A percentile compares a stretch with the other conserved stretches of the same genome.
Evolutionary conservation across 2,329 filamentous ascomycete species (phyloP).

Genomic region (Aspergillus sp.): DNA sequence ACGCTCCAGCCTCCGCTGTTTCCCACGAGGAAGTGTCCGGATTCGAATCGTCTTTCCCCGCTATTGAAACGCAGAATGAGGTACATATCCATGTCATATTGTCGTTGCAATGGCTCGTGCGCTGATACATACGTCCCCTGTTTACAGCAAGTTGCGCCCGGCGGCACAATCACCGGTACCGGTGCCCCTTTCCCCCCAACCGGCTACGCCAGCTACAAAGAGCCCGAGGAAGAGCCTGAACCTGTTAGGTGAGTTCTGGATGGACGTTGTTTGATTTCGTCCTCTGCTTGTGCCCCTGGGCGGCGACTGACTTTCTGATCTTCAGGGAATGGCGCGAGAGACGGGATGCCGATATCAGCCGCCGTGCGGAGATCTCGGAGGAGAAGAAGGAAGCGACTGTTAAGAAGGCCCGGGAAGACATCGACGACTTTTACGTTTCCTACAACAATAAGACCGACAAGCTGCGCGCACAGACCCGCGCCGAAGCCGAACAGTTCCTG

Average conservation of each 20-base stretch:
- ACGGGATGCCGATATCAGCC: slow-evolving; percentile 76
- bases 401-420: slow-evolving; percentile 86
- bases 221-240: slow-evolving; percentile 77
- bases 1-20: slow-evolving; percentile 16
- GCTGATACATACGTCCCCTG: slow-evolving; percentile 15
- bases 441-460: slow-evolving; percentile 99
- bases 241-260: slow-evolving; percentile 62
- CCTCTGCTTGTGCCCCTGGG: background rate
- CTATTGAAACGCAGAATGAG: slow-evolving; percentile 72
- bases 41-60: slow-evolving; percentile 90
- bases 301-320: background rate
- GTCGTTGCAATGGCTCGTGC: background rate
- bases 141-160: slow-evolving; percentile 66
- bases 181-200: slow-evolving; percentile 56
- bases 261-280: background rate
- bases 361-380: slow-evolving; percentile 80
- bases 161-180: slow-evolving; percentile 76
- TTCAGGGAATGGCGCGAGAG: slow-evolving; percentile 81
- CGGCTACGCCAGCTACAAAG: slow-evolving; percentile 53
- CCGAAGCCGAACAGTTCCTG: slow-evolving; percentile 91
- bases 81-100: slow-evolving; percentile 44
- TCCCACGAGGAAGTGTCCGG: slow-evolving; percentile 47
- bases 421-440: slow-evolving; percentile 99
- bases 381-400: slow-evolving; percentile 81
- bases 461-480: slow-evolving; percentile 78